A percentile compares a stretch with the other conserved stretches of the same genome.
Conservation (phyloP, 345 rosid species). For the Nephelium lappaceum region DNA sequence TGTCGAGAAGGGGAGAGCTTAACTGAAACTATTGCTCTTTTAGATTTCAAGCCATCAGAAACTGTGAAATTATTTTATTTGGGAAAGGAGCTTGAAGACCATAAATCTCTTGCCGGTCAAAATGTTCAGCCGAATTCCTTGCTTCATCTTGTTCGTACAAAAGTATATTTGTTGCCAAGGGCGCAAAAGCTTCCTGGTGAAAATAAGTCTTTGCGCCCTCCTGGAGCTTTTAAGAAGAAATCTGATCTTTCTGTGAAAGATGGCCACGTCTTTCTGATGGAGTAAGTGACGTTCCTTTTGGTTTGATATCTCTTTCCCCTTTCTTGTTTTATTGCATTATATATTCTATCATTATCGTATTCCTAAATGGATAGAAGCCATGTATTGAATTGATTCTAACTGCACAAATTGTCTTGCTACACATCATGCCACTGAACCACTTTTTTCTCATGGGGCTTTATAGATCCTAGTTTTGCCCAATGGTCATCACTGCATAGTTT, state of each 20-base stretch:
- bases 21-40: slow-evolving; percentile 24
- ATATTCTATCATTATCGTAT: neutral
- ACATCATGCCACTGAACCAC: neutral
- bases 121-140: slow-evolving; percentile 88
- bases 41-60: slow-evolving; percentile 94
- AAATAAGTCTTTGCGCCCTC: slow-evolving; percentile 90
- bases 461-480: neutral
- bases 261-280: slow-evolving; percentile 94
- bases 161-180: slow-evolving; percentile 75
- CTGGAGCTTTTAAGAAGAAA: slow-evolving; percentile 99
- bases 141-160: slow-evolving; percentile 91
- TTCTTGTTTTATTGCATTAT: neutral
- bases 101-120: slow-evolving; percentile 72
- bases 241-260: slow-evolving; percentile 95
- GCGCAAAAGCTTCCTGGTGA: slow-evolving; percentile 93
- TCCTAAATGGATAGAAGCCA: neutral
- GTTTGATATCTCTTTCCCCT: neutral
- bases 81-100: slow-evolving; percentile 92
- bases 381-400: neutral
- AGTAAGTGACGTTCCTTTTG: slow-evolving; percentile 56
- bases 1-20: slow-evolving; percentile 20
- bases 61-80: slow-evolving; percentile 71
- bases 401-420: neutral
- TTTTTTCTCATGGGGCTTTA: neutral
- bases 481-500: neutral